These are phyloP conservation scores for Sporothrix pseudoabietina DNA, from an alignment of 2,329 filamentous ascomycete species.

Conservation along the genomic window DNA sequence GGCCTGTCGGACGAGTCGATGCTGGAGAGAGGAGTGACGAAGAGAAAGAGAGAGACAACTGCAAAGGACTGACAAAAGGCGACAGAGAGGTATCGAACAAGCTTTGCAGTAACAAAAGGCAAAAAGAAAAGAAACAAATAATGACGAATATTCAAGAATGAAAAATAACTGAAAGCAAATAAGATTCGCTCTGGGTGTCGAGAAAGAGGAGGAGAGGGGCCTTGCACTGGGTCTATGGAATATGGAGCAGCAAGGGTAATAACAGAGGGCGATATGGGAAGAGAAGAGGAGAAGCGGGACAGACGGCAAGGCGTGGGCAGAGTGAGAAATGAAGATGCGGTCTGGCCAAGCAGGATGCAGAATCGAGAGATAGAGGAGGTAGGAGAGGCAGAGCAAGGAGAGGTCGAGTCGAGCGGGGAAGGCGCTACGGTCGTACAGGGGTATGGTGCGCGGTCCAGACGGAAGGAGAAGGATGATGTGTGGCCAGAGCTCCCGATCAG, in stretches of 20 bases:
- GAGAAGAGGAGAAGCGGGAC: constrained; percentile 4
- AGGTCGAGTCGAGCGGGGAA: constrained; percentile 10
- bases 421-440: constrained; percentile 11
- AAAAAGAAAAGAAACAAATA: constrained; percentile 1
- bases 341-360: not conserved
- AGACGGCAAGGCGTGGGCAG: not conserved
- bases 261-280: constrained; percentile 16
- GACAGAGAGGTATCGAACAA: not conserved
- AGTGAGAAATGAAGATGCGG: not conserved
- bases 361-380: not conserved
- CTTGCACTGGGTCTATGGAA: not conserved
- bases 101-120: not conserved
- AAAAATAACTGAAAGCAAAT: constrained; percentile 16
- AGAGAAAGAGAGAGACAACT: not conserved
- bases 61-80: not conserved
- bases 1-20: not conserved
- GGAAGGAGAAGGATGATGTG: not conserved
- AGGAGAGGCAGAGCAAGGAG: not conserved
- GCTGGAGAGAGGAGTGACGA: not conserved
- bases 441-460: not conserved
- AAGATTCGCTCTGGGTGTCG: constrained; percentile 14
- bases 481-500: not conserved
- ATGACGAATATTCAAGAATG: not conserved
- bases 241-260: constrained; percentile 19
- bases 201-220: not conserved